A percentile compares a stretch with the other conserved stretches of the same genome.
These are phyloP conservation scores for Magnolia sinica DNA, from an alignment of 164 flowering plant species.

Conservation along the genomic window DNA sequence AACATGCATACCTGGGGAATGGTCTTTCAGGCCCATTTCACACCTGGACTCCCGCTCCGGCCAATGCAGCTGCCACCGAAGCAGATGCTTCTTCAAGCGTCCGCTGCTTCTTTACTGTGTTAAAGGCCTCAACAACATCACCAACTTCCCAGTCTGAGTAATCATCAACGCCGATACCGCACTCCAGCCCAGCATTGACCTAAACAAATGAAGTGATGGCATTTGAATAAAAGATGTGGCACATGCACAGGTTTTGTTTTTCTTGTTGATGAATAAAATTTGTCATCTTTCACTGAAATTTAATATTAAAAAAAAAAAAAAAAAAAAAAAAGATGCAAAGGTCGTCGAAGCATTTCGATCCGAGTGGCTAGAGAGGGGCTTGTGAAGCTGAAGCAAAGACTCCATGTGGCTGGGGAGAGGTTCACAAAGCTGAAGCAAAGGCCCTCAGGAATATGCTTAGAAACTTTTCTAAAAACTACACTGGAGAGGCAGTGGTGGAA, in stretches of 20 bases:
- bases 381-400: neutral
- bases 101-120: constrained; percentile 63
- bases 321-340: neutral
- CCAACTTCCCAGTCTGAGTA: constrained; percentile 71
- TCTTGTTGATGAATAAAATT: too few relatives aligned
- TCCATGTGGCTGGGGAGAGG: too few relatives aligned
- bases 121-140: constrained; percentile 66
- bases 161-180: constrained; percentile 77
- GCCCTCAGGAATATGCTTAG: neutral
- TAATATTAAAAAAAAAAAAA: too few relatives aligned
- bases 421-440: too few relatives aligned
- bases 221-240: too few relatives aligned
- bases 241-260: too few relatives aligned
- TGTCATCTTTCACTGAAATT: neutral
- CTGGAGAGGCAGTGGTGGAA: neutral
- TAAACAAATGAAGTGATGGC: constrained; percentile 21
- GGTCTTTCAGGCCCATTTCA: constrained; percentile 7
- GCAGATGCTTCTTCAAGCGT: constrained; percentile 97
- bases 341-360: neutral
- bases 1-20: neutral
- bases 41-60: constrained; percentile 39
- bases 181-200: constrained; percentile 82
- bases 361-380: neutral
- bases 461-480: neutral
- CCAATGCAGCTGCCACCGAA: constrained; percentile 70